Percentiles rank a stretch among this genome's conserved stretches.
phyloP scores from a whole-genome alignment of 345 rosid species.

The Trapa bicornis region DNA sequence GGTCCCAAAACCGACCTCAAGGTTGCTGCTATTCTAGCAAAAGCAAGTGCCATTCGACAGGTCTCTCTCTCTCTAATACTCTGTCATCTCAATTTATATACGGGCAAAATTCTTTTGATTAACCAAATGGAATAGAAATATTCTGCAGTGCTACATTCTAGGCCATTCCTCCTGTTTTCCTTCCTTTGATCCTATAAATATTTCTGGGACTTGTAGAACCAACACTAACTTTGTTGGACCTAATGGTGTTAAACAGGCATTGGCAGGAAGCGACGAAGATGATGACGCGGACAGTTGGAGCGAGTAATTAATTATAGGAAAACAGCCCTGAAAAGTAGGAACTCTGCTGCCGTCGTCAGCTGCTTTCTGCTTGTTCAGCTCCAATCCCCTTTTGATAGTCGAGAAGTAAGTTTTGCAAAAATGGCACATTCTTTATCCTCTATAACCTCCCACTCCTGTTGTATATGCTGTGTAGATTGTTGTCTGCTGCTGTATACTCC shows the following conservation, averaged over 20 bases:
- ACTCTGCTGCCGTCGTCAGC: background rate
- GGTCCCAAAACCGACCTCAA: slow-evolving; percentile 83
- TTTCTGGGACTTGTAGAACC: background rate
- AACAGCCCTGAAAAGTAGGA: background rate
- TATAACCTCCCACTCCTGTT: background rate
- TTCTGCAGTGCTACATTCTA: too few relatives aligned
- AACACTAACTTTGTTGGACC: background rate
- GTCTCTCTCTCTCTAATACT: slow-evolving; percentile 21
- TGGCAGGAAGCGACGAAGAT: slow-evolving; percentile 92
- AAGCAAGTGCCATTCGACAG: slow-evolving; percentile 97
- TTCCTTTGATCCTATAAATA: too few relatives aligned
- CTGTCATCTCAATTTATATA: background rate
- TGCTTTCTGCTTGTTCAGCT: too few relatives aligned
- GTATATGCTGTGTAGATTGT: background rate
- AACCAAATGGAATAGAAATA: too few relatives aligned
- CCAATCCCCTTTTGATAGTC: background rate
- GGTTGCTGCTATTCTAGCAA: slow-evolving; percentile 97
- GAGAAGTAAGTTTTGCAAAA: background rate
- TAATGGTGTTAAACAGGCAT: slow-evolving; percentile 40
- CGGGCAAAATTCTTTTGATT: too few relatives aligned
- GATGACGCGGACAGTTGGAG: slow-evolving; percentile 90
- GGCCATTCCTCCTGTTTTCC: too few relatives aligned
- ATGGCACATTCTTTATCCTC: too few relatives aligned
- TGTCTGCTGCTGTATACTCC: background rate
- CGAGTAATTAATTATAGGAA: slow-evolving; percentile 15